Base-by-base conservation (phyloP, 352 stramenopile genomes). In the Blastocystis sp. region DNA sequence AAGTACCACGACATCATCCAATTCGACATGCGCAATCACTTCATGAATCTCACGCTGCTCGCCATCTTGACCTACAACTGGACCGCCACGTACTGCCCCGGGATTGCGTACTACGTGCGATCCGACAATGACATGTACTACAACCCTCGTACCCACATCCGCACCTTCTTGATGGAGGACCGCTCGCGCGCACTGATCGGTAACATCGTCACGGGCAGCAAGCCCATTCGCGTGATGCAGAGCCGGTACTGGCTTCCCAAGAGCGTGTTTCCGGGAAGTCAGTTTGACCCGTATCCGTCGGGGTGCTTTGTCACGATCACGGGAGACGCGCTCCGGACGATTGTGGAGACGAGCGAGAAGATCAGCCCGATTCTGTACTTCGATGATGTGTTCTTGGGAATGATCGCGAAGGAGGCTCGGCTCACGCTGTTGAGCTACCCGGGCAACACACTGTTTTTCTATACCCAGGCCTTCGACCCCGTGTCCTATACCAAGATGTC, bases 331-430 rank as follows among this genome's bases (percentile, higher is more conserved):
- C 7, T 81, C 17, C 14, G 45, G 59, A 64, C 17, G 28, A 60
- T 81, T 57, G 52, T 81, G 3, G 19, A 64, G 9, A 24, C 17
- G 4, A 66, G 48, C 17, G 21, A 64, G 10, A 60, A 21, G 6
- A 59, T 81, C 66, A 45, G 71, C 1, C 71, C 71, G 17, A 81
- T 81, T 65, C 71, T 66, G 34, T 81, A 81, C 60, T 24, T 81
- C 17, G 71, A 81, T n/a, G 71, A 81, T 81, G 45, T 42, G 3
- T 81, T 66, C 48, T 81, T 66, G 64, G 71, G 71, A 45, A 45
- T 66, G 71, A 81, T 81, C 52, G 40, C 66, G 3, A 21, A 60
- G 7, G 3, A 24, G 10, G 38, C 38, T 60, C 21, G 43, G 3
- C 14, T 81, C 19, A 19, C 17, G 6, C 42, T 81, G 11, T 17